Evolutionary conservation across 306 rosid genomes (phyloP).

Genomic region (Inga oerstediana): DNA sequence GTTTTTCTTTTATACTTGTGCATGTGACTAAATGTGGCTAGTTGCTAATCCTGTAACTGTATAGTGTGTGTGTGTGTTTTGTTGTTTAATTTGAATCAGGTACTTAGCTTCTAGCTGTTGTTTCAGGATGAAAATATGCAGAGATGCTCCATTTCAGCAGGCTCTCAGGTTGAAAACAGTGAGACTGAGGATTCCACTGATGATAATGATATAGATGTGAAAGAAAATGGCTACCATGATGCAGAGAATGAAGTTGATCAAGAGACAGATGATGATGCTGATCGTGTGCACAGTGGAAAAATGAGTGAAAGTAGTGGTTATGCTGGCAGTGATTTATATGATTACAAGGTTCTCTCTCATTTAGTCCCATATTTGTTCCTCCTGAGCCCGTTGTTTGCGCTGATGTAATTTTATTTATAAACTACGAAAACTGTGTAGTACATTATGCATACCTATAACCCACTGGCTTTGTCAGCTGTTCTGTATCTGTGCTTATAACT

Average conservation of each 20-base stretch:
- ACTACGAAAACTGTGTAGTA: neutral
- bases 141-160: conserved; percentile 96
- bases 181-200: conserved; percentile 91
- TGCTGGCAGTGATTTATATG: conserved; percentile 97
- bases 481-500: neutral
- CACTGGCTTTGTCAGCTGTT: neutral
- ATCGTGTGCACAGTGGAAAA: conserved; percentile 89
- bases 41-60: neutral
- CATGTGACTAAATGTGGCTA: neutral
- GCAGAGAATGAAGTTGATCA: conserved; percentile 93
- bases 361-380: conserved; percentile 19
- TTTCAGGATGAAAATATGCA: conserved; percentile 92
- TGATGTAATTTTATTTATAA: conserved; percentile 20
- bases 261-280: conserved; percentile 91
- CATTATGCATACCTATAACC: neutral
- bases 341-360: conserved; percentile 74
- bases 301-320: conserved; percentile 97
- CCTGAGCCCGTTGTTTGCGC: neutral
- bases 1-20: neutral
- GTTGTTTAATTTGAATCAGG: neutral
- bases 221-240: conserved; percentile 93
- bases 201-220: conserved; percentile 73
- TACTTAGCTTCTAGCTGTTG: conserved; percentile 25
- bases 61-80: neutral
- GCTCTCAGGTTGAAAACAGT: conserved; percentile 87